Evolutionary conservation across 1,284 basidiomycete genomes (phyloP).

Genomic region (Flammula alnicola): DNA sequence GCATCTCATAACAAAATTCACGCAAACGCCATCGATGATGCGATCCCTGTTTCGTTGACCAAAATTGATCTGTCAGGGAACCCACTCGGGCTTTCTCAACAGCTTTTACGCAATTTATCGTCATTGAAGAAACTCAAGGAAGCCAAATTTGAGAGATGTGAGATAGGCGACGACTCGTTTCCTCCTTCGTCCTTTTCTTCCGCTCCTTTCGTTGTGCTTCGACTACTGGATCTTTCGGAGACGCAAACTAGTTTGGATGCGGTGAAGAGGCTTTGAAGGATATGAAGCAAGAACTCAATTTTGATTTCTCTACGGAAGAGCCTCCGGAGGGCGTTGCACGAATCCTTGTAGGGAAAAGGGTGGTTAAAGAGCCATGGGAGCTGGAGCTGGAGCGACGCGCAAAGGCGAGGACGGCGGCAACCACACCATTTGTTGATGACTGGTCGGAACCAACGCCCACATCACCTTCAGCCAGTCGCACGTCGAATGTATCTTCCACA

Average conservation of each 20-base stretch:
- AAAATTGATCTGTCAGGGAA: constrained; percentile 60
- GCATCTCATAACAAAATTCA: constrained; percentile 67
- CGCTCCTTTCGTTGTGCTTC: constrained; percentile 52
- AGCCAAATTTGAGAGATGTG: constrained; percentile 56
- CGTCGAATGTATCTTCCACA: constrained; percentile 24
- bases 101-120: constrained; percentile 54
- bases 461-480: constrained; percentile 19
- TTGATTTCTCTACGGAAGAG: constrained; percentile 56
- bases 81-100: constrained; percentile 47
- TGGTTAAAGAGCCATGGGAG: constrained; percentile 77
- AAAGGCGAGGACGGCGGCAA: constrained; percentile 40
- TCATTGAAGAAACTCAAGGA: constrained; percentile 59
- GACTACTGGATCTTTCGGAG: constrained; percentile 65
- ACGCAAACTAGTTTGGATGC: constrained; percentile 56
- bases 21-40: constrained; percentile 56
- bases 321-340: constrained; percentile 55
- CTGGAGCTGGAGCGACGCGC: constrained; percentile 65
- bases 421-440: constrained; percentile 30
- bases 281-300: constrained; percentile 54
- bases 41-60: constrained; percentile 50
- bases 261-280: constrained; percentile 48
- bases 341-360: constrained; percentile 68
- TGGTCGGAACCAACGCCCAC: constrained; percentile 30
- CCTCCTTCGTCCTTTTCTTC: constrained; percentile 45
- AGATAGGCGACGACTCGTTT: constrained; percentile 64